Evolutionary conservation across 1,284 basidiomycete species (phyloP), one percentile per base, ranked within the genome.

Genomic region (Trichosporon ovoides): DNA sequence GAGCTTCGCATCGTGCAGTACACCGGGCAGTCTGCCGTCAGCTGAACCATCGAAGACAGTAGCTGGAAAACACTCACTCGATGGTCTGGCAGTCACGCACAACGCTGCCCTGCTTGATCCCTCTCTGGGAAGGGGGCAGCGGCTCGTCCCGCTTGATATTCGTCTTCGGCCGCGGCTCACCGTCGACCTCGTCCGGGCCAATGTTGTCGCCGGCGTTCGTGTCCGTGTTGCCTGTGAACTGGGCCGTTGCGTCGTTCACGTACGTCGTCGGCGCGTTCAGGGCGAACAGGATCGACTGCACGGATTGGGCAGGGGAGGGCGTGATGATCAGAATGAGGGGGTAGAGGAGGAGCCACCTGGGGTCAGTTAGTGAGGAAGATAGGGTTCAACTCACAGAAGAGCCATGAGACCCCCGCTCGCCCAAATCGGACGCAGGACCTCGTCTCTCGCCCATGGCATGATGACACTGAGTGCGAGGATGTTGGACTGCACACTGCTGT

Each of bases 361-460:
- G 37, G 22, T 58, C 31, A 49, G 56, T 34, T 14, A 13, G 3
- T 14, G 11, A 7, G 16, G 3, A 2, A n/a, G 16, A 2, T n/a
- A n/a, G n/a, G 16, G 16, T 50, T 3, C 16, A 48, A 7, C 72
- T 61, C 55, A 77, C 70, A 69, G 53, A 2, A 72, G 38, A 56
- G 61, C 62, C 24, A 63, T 59, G 19, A 68, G 37, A 9, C 55
- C 40, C 3, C 61, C 62, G 6, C 57, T 61, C 46, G 63, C 66
- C 51, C 69, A 52, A 20, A 71, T 52, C 4, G 70, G 68, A 31
- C 66, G 61, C 16, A 74, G 50, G 16, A 76, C 69, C 57, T 76
- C 75, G 18, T 66, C 67, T 37, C 76, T 66, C 16, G 74, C 66
- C 71, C 74, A 74, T 1, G 70, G 70, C 69, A 77, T 76, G 52